Conservation (phyloP, 495 filamentous ascomycete species). For the Chlorociboria aeruginascens region DNA sequence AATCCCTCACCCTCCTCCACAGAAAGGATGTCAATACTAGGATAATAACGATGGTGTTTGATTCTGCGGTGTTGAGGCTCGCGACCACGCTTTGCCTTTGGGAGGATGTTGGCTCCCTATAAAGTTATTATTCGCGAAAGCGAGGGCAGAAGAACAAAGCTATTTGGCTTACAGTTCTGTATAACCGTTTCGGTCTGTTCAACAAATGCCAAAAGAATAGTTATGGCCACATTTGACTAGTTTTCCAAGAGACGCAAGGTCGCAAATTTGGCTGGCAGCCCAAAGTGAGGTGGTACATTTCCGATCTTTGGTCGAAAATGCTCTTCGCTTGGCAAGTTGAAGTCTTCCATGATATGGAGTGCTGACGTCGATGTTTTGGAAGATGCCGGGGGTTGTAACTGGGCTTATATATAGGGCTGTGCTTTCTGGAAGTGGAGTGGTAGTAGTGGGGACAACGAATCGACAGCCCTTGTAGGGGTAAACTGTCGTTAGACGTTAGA, state of each 20-base stretch:
- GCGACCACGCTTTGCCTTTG: neutral
- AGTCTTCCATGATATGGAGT: too few relatives aligned
- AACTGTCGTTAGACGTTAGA: too few relatives aligned
- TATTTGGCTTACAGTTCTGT: conserved; percentile 1
- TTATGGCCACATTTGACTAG: neutral
- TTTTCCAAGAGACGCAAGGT: neutral
- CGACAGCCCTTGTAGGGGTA: too few relatives aligned
- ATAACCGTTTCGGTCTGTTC: neutral
- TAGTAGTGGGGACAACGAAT: too few relatives aligned
- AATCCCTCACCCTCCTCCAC: neutral
- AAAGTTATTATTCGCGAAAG: neutral
- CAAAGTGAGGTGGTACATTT: conserved; percentile 3
- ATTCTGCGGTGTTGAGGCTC: neutral
- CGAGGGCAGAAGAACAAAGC: neutral
- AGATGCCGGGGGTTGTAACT: too few relatives aligned
- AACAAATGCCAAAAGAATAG: neutral
- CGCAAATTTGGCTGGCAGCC: conserved; percentile 6
- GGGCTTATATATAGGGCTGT: too few relatives aligned
- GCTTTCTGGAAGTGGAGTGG: too few relatives aligned
- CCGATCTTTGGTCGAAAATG: conserved; percentile 1
- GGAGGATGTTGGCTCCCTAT: neutral
- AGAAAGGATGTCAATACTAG: neutral
- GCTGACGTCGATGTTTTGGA: too few relatives aligned
- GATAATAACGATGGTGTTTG: neutral
- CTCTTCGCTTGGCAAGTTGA: conserved; percentile 1